Evolutionary conservation across 306 rosid species (phyloP), one percentile per base, ranked within the genome.

Genomic region (Quercus suber): DNA sequence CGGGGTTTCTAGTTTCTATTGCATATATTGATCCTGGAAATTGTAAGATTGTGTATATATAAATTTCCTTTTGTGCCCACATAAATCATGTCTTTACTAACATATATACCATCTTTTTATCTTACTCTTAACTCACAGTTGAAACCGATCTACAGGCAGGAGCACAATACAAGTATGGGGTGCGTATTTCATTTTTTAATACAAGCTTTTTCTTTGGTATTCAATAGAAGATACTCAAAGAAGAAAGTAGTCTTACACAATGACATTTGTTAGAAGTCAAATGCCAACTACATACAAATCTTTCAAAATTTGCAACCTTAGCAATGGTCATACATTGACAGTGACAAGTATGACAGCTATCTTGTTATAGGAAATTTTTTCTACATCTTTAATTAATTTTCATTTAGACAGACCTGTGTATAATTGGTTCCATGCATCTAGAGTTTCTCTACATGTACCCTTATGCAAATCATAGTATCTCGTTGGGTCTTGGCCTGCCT

Each of bases 11-110:
- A 79, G 97, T 95, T 80, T 95, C 98, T 67, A 95, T 95, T 80
- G 99, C 99, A 7, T 95, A 93, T 83, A 95, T 95, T 85, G 99
- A 95, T 84, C 99, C 99, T 11, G 99, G 99, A 80, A 95, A 95
- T 86, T 95, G 99, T 95, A 91, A 91, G 92, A 80, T 74, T 55
- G 19, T 74, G 15, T 41, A 41, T 41, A 41, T 41, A 41, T 49
- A 63, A 64, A 33, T 73, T 81, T 76, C 55, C 73, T 79, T 41
- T 71, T 25, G 49, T 83, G n/a, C 60, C 55, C 17, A 74, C 74
- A 55, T 43, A 18, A 64, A 68, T 33, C 15, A 55, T 56, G n/a
- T 53, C 53, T 49, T 55, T 75, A 31, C 59, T 59, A 78, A 63
- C 58, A 45, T 58, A n/a, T 5, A 61, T 71, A 67, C 76, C 56